These are phyloP conservation scores for Gelatoporia subvermispora DNA, from an alignment of 768 basidiomycete species.

Conservation along the genomic window DNA sequence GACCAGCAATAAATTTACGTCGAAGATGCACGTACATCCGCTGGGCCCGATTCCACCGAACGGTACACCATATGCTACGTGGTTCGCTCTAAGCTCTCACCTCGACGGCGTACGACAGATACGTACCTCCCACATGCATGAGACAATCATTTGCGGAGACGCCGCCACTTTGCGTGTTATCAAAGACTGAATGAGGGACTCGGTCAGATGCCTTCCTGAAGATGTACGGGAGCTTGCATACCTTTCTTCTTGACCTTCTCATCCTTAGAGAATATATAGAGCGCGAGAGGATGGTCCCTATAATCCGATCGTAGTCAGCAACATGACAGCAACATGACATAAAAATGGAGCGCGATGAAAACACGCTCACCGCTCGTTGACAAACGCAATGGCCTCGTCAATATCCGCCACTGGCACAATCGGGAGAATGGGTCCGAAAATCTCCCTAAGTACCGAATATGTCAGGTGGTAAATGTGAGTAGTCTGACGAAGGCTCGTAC, in stretches of 20 bases:
- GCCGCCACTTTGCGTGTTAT: slow-evolving; percentile 62
- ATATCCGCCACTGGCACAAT: slow-evolving; percentile 66
- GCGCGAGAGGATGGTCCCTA: slow-evolving; percentile 68
- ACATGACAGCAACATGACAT: neutral
- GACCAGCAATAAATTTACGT: neutral
- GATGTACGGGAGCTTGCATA: slow-evolving; percentile 16
- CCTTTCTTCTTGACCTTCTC: slow-evolving; percentile 56
- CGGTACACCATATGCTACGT: slow-evolving; percentile 54
- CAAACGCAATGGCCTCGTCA: slow-evolving; percentile 66
- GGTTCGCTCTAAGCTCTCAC: neutral
- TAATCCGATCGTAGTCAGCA: neutral
- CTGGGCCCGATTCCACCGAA: slow-evolving; percentile 72
- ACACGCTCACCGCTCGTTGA: slow-evolving; percentile 48
- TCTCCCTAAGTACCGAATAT: slow-evolving; percentile 44
- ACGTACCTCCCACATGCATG: slow-evolving; percentile 7
- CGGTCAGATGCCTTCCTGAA: neutral
- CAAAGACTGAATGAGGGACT: slow-evolving; percentile 36
- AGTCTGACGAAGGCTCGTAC: slow-evolving; percentile 34
- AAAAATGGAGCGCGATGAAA: neutral
- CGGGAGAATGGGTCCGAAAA: slow-evolving; percentile 81
- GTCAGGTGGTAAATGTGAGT: neutral
- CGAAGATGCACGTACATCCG: slow-evolving; percentile 51
- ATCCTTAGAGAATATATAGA: slow-evolving; percentile 74
- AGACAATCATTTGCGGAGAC: neutral
- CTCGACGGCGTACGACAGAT: neutral